phyloP scores from a whole-genome alignment of 2,329 filamentous ascomycete genomes.

The Cladophialophora bantiana region DNA sequence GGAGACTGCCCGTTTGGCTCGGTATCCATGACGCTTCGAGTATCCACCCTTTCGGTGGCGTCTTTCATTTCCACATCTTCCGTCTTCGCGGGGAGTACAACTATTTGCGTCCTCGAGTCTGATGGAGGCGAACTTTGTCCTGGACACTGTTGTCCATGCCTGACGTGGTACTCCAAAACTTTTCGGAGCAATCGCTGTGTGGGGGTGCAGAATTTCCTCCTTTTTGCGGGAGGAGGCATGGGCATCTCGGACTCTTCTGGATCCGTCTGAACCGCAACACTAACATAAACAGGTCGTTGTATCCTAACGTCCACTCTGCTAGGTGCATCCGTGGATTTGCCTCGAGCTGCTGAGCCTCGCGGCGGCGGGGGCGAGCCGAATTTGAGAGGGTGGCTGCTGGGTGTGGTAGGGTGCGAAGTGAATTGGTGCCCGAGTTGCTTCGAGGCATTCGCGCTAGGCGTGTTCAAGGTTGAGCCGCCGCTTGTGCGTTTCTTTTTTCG shows the following conservation, averaged over 20 bases:
- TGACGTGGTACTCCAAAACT: slow-evolving; percentile 51
- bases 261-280: slow-evolving; percentile 53
- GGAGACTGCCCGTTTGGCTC: slow-evolving; percentile 2
- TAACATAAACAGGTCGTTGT: slow-evolving; percentile 49
- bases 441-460: slow-evolving; percentile 51
- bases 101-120: slow-evolving; percentile 21
- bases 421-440: slow-evolving; percentile 33
- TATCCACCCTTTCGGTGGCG: slow-evolving; percentile 26
- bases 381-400: slow-evolving; percentile 21
- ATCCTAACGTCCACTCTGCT: slow-evolving; percentile 45
- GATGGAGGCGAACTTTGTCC: slow-evolving; percentile 29
- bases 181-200: slow-evolving; percentile 53
- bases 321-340: slow-evolving; percentile 42
- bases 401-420: slow-evolving; percentile 32
- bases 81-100: slow-evolving; percentile 30
- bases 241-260: slow-evolving; percentile 48
- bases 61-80: slow-evolving; percentile 59
- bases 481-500: slow-evolving; percentile 66
- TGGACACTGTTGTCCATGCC: slow-evolving; percentile 43
- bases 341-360: slow-evolving; percentile 38
- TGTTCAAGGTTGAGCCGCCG: slow-evolving; percentile 61
- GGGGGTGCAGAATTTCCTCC: slow-evolving; percentile 49
- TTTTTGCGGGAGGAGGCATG: slow-evolving; percentile 41
- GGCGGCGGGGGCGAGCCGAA: slow-evolving; percentile 48
- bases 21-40: slow-evolving; percentile 1